Evolutionary conservation across 225 moss, liverwort and hornwort genomes (phyloP).

Genomic region (Antitrichia curtipendula): DNA sequence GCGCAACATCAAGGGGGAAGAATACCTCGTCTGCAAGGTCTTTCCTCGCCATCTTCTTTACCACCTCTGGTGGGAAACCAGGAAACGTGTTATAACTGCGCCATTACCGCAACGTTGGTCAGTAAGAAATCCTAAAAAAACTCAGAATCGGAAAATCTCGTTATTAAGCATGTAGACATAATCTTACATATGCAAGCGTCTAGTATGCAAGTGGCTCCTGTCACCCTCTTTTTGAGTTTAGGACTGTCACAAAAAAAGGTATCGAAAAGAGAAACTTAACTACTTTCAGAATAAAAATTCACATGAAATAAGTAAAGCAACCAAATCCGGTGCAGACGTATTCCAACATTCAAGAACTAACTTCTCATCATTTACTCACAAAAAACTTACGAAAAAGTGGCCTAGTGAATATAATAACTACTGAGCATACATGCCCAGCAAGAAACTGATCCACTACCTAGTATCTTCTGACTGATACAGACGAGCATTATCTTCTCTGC

Average conservation of each 20-base stretch:
- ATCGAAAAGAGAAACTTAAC: background rate
- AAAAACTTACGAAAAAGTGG: background rate
- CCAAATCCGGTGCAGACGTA: background rate
- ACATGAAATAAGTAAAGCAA: background rate
- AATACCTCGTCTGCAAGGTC: conserved; percentile 90
- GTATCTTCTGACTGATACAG: conserved; percentile 63
- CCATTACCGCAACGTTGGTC: background rate
- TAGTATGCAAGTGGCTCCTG: background rate
- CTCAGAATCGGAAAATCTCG: background rate
- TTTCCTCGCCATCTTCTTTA: conserved; percentile 98
- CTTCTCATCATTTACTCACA: background rate
- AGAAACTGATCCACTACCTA: conserved; percentile 30
- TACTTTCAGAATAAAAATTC: background rate
- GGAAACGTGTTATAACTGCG: conserved; percentile 82
- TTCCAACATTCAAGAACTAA: background rate
- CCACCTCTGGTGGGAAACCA: conserved; percentile 88
- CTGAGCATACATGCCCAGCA: background rate
- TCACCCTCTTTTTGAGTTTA: background rate
- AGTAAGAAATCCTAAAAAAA: background rate
- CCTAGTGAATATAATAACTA: background rate
- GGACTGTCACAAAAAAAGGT: background rate
- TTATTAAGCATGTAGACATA: background rate
- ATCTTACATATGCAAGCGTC: background rate
- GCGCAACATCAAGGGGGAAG: background rate
- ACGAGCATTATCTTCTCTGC: conserved; percentile 92